Base-by-base conservation (phyloP, 306 rosid genomes). In the Castanea sativa region DNA sequence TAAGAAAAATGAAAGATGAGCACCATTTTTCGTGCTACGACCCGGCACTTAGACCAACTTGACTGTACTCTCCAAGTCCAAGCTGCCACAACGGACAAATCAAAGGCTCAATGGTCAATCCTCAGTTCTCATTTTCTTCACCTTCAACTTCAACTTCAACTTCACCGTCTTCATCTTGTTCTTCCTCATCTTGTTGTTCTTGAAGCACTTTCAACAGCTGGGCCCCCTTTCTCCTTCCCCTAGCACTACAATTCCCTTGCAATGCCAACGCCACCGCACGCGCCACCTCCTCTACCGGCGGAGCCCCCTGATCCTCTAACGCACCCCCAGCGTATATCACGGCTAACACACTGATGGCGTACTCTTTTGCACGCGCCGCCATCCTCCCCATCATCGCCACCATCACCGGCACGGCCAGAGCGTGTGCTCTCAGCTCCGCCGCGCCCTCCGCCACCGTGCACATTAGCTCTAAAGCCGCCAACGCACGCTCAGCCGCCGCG, bases 401-500 rank as follows among this genome's bases (percentile, higher is more conserved):
- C 98, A 95, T 92, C 57, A 90, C 92, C 2, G 98, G 92, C 74
- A 95, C 99, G 2, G 99, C 90, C 10, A 92, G 90, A 20, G 98
- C 98, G 88, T 95, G 97, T 5, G 90, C 79, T 15, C 92, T 79
- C 21, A 90, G 92, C 76, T 83, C 97, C 55, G 86, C 95, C 8
- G 94, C 97, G 1, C 97, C 99, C 79, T 94, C 99, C 8, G 90
- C 71, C 73, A 92, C 87, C 18, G 92, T 92, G 78, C 97, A 92
- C 95, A 91, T 90, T 10, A 92, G 90, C 85, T 94, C 99, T 6
- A 92, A 80, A 3, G 95, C 91, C 14, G 99, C 99, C 5, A 94
- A 85, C 0, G 97, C 95, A 11, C 97, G 71, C 78, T 91, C 97
- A 1, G 92, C 93, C 5, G 97, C 90, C 0, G 92, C 25, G 1